Conservation (phyloP, 192 early-diverging fungal genomes). For the Coemansia sp. region DNA sequence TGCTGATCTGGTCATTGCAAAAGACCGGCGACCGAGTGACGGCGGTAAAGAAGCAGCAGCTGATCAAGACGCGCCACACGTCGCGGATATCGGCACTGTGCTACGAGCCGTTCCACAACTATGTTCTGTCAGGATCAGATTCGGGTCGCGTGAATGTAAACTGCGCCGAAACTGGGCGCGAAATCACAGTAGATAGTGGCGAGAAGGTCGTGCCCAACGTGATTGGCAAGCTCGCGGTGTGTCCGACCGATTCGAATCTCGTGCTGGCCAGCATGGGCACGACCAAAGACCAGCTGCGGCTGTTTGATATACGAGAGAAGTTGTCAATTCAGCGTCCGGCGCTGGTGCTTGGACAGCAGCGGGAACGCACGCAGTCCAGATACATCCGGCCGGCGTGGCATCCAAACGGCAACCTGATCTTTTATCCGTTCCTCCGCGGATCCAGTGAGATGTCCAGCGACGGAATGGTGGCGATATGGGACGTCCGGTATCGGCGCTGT, state of each 20-base stretch:
- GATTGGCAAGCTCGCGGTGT: conserved; percentile 13
- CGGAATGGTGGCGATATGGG: conserved; percentile 28
- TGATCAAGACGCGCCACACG: conserved; percentile 11
- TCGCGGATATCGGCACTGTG: conserved; percentile 28
- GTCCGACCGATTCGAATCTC: conserved; percentile 21
- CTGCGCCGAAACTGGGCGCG: conserved; percentile 10
- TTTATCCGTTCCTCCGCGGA: conserved; percentile 19
- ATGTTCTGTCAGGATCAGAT: conserved; percentile 22
- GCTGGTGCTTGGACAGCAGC: conserved; percentile 9
- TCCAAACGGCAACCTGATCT: conserved; percentile 23
- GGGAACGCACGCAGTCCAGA: conserved; percentile 16
- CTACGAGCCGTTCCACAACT: conserved; percentile 6
- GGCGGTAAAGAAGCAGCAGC: background rate
- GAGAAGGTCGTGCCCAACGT: background rate
- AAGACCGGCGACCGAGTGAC: background rate
- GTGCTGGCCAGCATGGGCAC: conserved; percentile 14
- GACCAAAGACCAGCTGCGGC: conserved; percentile 13
- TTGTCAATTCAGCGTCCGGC: conserved; percentile 4
- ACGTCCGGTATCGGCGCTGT: conserved; percentile 25
- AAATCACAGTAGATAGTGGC: conserved; percentile 3
- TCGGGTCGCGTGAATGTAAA: conserved; percentile 21
- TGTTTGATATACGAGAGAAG: conserved; percentile 22
- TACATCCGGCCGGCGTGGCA: conserved; percentile 39
- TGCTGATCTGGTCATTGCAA: conserved; percentile 4
- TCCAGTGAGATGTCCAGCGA: background rate